These are phyloP conservation scores for Cyberlindnera saturnus DNA, from an alignment of 805 yeast genomes.

Conservation along the genomic window DNA sequence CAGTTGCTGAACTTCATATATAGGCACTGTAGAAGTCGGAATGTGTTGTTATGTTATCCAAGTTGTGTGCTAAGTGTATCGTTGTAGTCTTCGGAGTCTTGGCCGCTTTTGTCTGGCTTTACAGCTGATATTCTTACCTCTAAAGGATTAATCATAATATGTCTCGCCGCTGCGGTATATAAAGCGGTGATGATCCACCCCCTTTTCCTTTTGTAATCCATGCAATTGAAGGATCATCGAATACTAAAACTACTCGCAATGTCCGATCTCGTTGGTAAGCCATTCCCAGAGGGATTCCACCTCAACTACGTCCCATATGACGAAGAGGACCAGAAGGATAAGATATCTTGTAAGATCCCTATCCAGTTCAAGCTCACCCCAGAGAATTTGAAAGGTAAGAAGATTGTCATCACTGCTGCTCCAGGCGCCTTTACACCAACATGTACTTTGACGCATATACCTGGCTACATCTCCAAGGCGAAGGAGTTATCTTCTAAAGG, in stretches of 20 bases:
- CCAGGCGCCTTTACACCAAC: constrained; percentile 90
- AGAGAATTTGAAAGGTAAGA: constrained; percentile 23
- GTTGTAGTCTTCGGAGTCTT: too few species aligned
- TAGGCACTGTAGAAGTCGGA: too few species aligned
- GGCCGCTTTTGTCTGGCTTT: too few species aligned
- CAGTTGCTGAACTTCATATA: too few species aligned
- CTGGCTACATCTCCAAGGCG: constrained; percentile 51
- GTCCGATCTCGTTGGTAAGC: constrained; percentile 15
- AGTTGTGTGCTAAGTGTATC: too few species aligned
- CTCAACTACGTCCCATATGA: constrained; percentile 24
- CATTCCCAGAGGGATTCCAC: constrained; percentile 25
- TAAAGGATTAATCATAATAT: too few species aligned
- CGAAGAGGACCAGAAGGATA: constrained; percentile 21
- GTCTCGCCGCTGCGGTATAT: background rate
- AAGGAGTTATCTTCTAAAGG: constrained; percentile 50
- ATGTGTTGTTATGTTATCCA: too few species aligned
- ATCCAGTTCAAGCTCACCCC: constrained; percentile 19
- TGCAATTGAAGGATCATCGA: background rate
- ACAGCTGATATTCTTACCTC: too few species aligned
- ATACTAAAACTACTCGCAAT: background rate
- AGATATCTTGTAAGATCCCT: constrained; percentile 21
- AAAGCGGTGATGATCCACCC: background rate
- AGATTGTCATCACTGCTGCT: constrained; percentile 62
- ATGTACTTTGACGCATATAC: constrained; percentile 66
- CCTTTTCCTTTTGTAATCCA: too few species aligned